Base-by-base conservation (phyloP, 2,329 filamentous ascomycete genomes). In the Coniochaeta hoffmannii region DNA sequence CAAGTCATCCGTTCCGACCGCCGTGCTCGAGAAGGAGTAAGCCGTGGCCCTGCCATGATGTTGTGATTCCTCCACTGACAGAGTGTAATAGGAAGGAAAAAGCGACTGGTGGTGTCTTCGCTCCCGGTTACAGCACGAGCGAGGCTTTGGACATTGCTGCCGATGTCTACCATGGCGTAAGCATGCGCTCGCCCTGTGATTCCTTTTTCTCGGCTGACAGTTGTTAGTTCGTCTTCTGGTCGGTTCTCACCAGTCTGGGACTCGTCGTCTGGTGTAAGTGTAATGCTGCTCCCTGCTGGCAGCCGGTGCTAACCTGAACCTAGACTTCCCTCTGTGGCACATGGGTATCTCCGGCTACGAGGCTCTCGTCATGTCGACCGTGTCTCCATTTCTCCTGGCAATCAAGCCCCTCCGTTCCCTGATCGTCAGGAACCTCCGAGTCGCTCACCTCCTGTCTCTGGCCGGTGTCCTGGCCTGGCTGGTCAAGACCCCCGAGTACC, bases 301-400 rank as follows among this genome's bases (percentile, higher is more conserved):
- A 32, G 30, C 14, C 7, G 7, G 32, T 26, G 32, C 44, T 30
- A 35, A 32, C 44, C 44, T 22, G 24, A 14, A 51, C 28, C 35
- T 32, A 90, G 88, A 95, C 71, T 99, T 99, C 69, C 94, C 94
- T 14, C 82, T 99, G 11, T 99, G 94, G 94, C 85, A 97, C 69
- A 99, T 99, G 94, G 94, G 94, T 28, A 95, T 99, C 58, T 97
- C 93, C 4, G 94, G 94, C 59, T 99, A 94, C 67, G 94, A 99
- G 73, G 87, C 86, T 44, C 79, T 96, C 61, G 86, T 99, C 65
- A 87, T 97, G 84, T 83, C 81, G 52, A 93, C 90, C 3, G 71
- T 93, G 53, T 89, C 92, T 4, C 94, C 94, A 0, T 77, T 92
- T 36, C 70, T 97, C 19, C 83, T 99, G 44, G 85, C 79, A 22